Conservation (phyloP, 2,329 filamentous ascomycete species). For the Ceratocystis diversiconidia region DNA sequence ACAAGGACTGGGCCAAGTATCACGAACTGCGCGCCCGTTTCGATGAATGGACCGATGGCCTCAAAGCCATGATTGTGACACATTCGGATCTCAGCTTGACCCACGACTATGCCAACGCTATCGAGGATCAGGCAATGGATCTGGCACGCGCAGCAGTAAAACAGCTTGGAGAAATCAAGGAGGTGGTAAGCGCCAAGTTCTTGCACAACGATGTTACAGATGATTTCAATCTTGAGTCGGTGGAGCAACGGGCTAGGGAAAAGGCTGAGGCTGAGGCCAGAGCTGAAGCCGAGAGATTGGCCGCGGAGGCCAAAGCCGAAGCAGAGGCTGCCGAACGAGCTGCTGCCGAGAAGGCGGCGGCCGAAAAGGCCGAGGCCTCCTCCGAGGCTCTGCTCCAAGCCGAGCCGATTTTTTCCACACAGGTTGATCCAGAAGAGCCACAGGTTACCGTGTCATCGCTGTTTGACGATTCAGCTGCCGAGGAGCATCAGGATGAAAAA, state of each 20-base stretch:
- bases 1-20: slow-evolving; percentile 95
- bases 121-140: slow-evolving; percentile 69
- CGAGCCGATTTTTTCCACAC: slow-evolving; percentile 19
- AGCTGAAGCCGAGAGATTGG: slow-evolving; percentile 12
- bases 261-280: slow-evolving; percentile 26
- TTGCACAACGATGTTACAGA: slow-evolving; percentile 57
- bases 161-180: slow-evolving; percentile 67
- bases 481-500: slow-evolving; percentile 20
- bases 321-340: background rate
- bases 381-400: too few species aligned
- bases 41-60: slow-evolving; percentile 69
- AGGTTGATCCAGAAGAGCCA: slow-evolving; percentile 18
- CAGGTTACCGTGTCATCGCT: slow-evolving; percentile 18
- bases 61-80: slow-evolving; percentile 59
- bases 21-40: slow-evolving; percentile 74
- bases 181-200: slow-evolving; percentile 75
- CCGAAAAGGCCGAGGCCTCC: background rate
- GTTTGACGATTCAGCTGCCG: slow-evolving; percentile 19
- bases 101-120: slow-evolving; percentile 48
- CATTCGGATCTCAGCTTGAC: slow-evolving; percentile 59
- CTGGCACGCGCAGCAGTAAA: slow-evolving; percentile 64
- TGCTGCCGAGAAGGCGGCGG: background rate
- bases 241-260: slow-evolving; percentile 42
- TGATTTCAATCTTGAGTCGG: slow-evolving; percentile 58
- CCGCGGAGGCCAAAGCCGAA: slow-evolving; percentile 15